These are phyloP conservation scores for Copromyces sp. DNA, from an alignment of 495 filamentous ascomycete species.

Conservation along the genomic window DNA sequence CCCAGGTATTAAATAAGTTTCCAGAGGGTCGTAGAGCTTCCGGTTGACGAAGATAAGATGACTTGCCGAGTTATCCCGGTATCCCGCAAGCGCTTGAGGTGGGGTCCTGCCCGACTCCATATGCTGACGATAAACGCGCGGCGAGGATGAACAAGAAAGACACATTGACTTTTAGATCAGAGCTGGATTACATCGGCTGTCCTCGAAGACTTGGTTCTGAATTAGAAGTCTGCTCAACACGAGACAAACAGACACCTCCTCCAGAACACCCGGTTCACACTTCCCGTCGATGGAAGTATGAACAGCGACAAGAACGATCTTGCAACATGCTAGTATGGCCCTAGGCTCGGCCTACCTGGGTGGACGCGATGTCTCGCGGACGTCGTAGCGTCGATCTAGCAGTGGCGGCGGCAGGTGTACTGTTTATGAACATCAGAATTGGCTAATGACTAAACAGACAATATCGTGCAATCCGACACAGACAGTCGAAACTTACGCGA, in stretches of 20 bases:
- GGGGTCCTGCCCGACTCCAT: neutral
- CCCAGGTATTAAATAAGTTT: neutral
- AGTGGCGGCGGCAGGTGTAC: slow-evolving; percentile 80
- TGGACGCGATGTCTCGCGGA: slow-evolving; percentile 66
- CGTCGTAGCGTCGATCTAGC: slow-evolving; percentile 86
- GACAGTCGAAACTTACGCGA: slow-evolving; percentile 58
- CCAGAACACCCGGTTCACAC: neutral
- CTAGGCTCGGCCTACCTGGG: neutral
- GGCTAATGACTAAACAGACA: slow-evolving; percentile 3
- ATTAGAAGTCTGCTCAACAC: neutral
- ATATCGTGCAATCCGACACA: slow-evolving; percentile 5
- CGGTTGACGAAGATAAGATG: neutral
- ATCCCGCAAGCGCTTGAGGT: neutral
- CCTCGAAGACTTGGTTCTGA: neutral
- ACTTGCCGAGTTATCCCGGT: neutral
- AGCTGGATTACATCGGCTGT: neutral
- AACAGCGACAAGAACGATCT: neutral
- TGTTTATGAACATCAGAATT: slow-evolving; percentile 20
- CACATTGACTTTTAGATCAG: neutral
- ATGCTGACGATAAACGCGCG: neutral
- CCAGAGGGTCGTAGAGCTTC: neutral
- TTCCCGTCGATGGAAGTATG: neutral
- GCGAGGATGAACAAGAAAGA: neutral
- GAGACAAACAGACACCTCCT: neutral
- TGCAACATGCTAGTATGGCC: neutral